Percentiles rank a stretch among this genome's conserved stretches.
Conservation (phyloP, 345 rosid species). For the Brassica nigra region DNA sequence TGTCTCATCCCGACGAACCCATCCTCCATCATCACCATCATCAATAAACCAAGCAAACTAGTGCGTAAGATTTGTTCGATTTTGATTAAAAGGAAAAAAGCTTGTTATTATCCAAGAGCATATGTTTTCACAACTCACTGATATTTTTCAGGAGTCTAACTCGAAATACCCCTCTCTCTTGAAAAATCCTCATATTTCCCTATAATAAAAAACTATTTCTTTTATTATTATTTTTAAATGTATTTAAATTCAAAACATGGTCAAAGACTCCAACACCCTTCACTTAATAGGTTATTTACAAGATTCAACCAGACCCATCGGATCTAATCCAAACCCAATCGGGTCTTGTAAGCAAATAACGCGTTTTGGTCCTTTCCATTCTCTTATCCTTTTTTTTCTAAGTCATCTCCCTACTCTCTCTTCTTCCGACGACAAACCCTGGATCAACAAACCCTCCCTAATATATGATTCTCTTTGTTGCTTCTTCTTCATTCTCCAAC, state of each 20-base stretch:
- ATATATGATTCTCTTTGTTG: not conserved
- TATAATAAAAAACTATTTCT: no score
- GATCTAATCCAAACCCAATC: no score
- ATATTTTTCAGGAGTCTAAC: no score
- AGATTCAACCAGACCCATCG: not conserved
- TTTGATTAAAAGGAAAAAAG: not conserved
- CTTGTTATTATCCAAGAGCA: no score
- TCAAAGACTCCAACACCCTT: not conserved
- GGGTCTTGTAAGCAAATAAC: no score
- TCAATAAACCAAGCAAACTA: not conserved
- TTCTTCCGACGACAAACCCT: no score
- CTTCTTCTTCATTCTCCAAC: not conserved
- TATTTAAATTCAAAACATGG: not conserved
- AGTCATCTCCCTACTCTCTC: no score
- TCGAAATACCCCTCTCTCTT: not conserved
- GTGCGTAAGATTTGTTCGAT: not conserved
- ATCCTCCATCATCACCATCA: slow-evolving; percentile 34
- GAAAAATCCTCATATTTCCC: not conserved
- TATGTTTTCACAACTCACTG: no score
- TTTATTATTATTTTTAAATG: no score
- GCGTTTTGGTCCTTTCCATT: no score
- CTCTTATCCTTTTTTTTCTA: no score
- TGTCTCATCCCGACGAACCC: slow-evolving; percentile 44
- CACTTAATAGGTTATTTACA: not conserved
- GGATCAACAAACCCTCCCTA: no score